phyloP scores from a whole-genome alignment of 371 early-diverging fungal genomes.

The Mycotypha africana region DNA sequence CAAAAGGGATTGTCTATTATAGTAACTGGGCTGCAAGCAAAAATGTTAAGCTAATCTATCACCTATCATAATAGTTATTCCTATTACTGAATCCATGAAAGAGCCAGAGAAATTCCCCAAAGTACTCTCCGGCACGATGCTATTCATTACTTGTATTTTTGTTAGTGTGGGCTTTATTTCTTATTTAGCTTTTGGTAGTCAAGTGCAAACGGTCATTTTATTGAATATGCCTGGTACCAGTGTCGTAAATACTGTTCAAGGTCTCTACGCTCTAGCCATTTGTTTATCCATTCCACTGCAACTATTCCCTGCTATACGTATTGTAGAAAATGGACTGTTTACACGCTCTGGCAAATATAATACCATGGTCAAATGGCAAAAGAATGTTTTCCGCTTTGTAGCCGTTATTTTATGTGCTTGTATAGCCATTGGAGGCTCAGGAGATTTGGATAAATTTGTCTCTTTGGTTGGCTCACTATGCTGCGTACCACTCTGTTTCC shows the following conservation, averaged over 20 bases:
- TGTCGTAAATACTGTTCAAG: conserved; percentile 60
- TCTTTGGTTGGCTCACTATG: conserved; percentile 84
- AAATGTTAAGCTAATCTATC: no score
- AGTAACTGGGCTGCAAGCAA: no score
- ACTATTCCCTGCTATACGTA: conserved; percentile 85
- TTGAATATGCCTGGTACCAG: conserved; percentile 69
- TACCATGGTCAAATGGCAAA: conserved; percentile 78
- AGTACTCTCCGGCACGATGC: conserved; percentile 67
- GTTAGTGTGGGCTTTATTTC: conserved; percentile 69
- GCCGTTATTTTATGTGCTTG: conserved; percentile 55
- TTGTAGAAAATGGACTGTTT: conserved; percentile 70
- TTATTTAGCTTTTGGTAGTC: conserved; percentile 75
- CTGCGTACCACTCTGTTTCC: conserved; percentile 59
- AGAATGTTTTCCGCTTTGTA: conserved; percentile 70
- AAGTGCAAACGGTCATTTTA: conserved; percentile 75
- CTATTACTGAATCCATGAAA: conserved; percentile 74
- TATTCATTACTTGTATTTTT: conserved; percentile 65
- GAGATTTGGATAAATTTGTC: conserved; percentile 79
- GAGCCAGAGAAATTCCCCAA: conserved; percentile 76
- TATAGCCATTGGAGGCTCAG: conserved; percentile 70
- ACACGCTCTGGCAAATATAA: conserved; percentile 60
- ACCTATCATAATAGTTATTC: conserved; percentile 53
- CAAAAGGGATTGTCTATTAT: neutral
- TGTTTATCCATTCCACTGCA: conserved; percentile 80
- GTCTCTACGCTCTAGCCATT: conserved; percentile 80